Base-by-base conservation (phyloP, 441 rosid species). In the Gossypium laxum region DNA sequence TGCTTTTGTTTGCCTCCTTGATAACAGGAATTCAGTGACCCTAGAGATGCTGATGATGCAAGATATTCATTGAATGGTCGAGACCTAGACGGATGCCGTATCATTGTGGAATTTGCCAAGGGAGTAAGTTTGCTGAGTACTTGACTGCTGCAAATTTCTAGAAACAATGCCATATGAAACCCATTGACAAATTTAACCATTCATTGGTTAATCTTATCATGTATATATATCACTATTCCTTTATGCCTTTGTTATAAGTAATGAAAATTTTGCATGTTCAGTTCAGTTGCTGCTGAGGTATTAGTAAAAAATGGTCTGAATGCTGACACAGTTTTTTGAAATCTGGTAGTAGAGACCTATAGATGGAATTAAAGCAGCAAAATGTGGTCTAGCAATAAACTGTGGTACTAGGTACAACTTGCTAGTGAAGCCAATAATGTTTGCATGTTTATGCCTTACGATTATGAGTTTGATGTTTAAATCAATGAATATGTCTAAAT, bases 21-120 rank as follows among this genome's bases (percentile, higher is more conserved):
- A 2, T 51, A 75, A 72, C 84, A 88, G 91, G 93, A 88, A 74
- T 88, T 84, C 70, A 84, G 89, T 54, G 91, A 88, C 77, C 87
- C 91, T 1, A 85, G 93, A 14, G 93, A 88, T 78, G 93, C 91
- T 72, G 93, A 88, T 67, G 93, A 88, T 57, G 93, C 93, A 0
- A 84, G 90, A 67, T 85, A 87, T 73, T 76, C 81, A 73, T 78
- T 88, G 74, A 85, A 88, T 52, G 93, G 93, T 22, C 80, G 89
- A 10, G 93, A 88, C 57, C 79, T 86, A 12, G 88, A 87, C 73
- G 93, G 91, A 69, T 79, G 91, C 80, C 93, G 88, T 52, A 79
- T 88, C 71, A 76, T 83, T 4, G 91, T 88, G 74, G 93, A 88
- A 80, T 80, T 85, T 76, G 85, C 93, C 8, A 84, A 85, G 80